Percentiles rank a stretch among this genome's conserved stretches.
These are phyloP conservation scores for Pythium phragmiticola DNA, from an alignment of 352 stramenopile species.

Conservation along the genomic window DNA sequence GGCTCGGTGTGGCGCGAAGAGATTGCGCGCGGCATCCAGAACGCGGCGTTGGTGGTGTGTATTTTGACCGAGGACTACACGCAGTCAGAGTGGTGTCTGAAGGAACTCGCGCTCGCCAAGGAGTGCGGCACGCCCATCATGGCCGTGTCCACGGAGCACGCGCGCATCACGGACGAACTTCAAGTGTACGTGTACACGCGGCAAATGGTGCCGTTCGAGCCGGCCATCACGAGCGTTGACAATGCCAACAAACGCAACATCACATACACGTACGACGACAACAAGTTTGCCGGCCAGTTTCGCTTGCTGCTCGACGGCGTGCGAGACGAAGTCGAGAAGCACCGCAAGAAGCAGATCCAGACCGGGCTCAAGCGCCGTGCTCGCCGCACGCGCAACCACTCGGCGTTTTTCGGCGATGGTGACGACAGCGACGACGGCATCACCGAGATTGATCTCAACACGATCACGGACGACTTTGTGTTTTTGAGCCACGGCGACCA, in stretches of 20 bases:
- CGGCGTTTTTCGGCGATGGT: conserved; percentile 17
- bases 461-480: conserved; percentile 50
- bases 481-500: conserved; percentile 76
- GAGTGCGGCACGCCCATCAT: conserved; percentile 66
- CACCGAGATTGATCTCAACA: conserved; percentile 27
- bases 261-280: conserved; percentile 67
- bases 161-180: conserved; percentile 62
- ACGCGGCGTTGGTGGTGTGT: conserved; percentile 68
- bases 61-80: conserved; percentile 76
- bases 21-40: conserved; percentile 76
- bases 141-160: conserved; percentile 61
- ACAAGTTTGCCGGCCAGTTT: conserved; percentile 54
- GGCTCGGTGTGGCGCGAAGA: conserved; percentile 81
- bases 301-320: conserved; percentile 68
- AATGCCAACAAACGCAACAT: conserved; percentile 54
- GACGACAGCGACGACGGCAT: conserved; percentile 21
- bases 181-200: conserved; percentile 86
- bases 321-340: conserved; percentile 72
- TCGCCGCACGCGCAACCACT: conserved; percentile 10
- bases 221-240: conserved; percentile 58
- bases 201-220: conserved; percentile 81
- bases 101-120: conserved; percentile 77
- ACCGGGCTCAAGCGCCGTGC: conserved; percentile 29
- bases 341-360: conserved; percentile 48
- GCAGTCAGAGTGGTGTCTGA: conserved; percentile 74